Conservation (phyloP, 345 rosid genomes). For the Citrus cavaleriei region DNA sequence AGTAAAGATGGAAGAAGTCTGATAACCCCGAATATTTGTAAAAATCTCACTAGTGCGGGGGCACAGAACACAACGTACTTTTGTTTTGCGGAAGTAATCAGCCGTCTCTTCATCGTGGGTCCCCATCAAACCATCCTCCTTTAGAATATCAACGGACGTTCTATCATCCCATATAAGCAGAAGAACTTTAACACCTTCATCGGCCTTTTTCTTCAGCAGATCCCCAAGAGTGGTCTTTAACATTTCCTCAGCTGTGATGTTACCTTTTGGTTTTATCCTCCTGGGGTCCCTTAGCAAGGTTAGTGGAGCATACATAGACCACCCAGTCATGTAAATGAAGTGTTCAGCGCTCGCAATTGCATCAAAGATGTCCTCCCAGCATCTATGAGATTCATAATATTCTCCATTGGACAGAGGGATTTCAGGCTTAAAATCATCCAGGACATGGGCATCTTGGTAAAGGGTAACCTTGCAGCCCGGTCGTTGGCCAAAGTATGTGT, state of each 20-base stretch:
- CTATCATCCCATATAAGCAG: constrained; percentile 85
- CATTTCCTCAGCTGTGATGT: not conserved
- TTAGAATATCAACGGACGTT: constrained; percentile 47
- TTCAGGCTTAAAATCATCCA: constrained; percentile 18
- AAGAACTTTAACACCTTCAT: constrained; percentile 56
- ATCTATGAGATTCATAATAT: constrained; percentile 37
- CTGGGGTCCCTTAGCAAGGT: constrained; percentile 57
- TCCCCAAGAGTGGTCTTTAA: constrained; percentile 43
- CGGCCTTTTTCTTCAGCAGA: constrained; percentile 54
- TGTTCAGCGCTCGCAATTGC: constrained; percentile 54
- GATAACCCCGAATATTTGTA: constrained; percentile 41
- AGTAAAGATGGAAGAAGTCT: constrained; percentile 53
- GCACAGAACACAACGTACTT: constrained; percentile 61
- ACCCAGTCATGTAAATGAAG: constrained; percentile 72
- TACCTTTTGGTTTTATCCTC: constrained; percentile 24
- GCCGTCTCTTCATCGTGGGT: constrained; percentile 75
- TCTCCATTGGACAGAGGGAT: constrained; percentile 15
- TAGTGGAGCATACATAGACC: constrained; percentile 63
- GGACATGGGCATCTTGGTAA: constrained; percentile 81
- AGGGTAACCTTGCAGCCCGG: constrained; percentile 63
- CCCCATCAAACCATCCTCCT: constrained; percentile 60
- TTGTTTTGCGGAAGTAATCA: constrained; percentile 42
- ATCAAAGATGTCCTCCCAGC: constrained; percentile 84
- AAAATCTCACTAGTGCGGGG: constrained; percentile 57
- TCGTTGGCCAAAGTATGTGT: constrained; percentile 53